phyloP scores from a whole-genome alignment of 306 rosid genomes.

The Fragaria ananassa region DNA sequence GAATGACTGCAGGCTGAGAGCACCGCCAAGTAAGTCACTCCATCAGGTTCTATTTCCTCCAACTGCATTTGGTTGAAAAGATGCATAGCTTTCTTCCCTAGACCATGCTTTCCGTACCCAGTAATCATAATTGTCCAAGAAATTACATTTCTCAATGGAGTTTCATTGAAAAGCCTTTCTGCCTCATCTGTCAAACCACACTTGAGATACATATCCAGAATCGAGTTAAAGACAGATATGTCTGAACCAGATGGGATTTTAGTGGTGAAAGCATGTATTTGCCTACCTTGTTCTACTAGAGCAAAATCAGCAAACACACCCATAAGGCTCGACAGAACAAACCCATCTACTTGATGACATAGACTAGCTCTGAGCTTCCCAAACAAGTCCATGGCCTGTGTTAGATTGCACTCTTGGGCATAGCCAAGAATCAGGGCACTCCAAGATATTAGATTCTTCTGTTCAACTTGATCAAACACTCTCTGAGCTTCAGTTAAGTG shows the following conservation, averaged over 20 bases:
- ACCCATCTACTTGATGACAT: conserved; percentile 42
- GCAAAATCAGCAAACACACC: conserved; percentile 64
- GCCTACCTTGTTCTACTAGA: conserved; percentile 58
- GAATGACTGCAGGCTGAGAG: conserved; percentile 74
- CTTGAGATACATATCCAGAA: conserved; percentile 67
- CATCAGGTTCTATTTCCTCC: conserved; percentile 43
- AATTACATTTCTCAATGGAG: conserved; percentile 38
- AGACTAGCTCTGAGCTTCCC: conserved; percentile 43
- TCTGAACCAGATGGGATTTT: conserved; percentile 56
- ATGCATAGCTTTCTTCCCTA: conserved; percentile 42
- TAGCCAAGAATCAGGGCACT: conserved; percentile 58
- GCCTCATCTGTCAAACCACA: conserved; percentile 54
- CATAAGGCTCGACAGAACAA: conserved; percentile 53
- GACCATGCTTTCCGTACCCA: conserved; percentile 64
- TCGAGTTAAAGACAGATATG: conserved; percentile 52
- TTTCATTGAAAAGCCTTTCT: conserved; percentile 44
- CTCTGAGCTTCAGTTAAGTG: conserved; percentile 44
- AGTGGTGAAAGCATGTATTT: conserved; percentile 53
- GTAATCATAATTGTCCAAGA: conserved; percentile 75
- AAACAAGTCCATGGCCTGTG: conserved; percentile 55
- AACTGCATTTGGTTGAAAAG: conserved; percentile 46
- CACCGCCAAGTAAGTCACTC: conserved; percentile 53
- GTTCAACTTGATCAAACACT: conserved; percentile 45
- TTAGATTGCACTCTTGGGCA: conserved; percentile 51
- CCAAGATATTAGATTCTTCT: conserved; percentile 52